Base-by-base conservation (phyloP, 2,329 filamentous ascomycete species). In the Talaromyces verruculosus region DNA sequence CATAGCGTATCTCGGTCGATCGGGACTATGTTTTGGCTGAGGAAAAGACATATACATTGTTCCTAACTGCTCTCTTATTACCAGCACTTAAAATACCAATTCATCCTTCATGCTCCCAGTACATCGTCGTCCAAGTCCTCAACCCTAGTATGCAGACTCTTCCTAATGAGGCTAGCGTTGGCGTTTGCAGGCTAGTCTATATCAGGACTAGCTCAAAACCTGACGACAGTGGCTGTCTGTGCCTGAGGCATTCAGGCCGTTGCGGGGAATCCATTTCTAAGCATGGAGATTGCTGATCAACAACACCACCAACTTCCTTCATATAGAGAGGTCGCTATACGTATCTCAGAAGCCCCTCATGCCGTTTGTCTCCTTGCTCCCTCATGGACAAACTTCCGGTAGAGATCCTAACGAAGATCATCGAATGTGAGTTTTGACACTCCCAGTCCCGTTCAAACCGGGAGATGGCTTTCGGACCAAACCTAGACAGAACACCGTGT, bases 351-450 rank as follows among this genome's bases (percentile, higher is more conserved):
- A 66, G 65, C 65, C 65, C 65, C 65, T 60, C 65, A 66, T 66
- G 65, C 43, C 53, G 60, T 60, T 61, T 49, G 60, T 35, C 60
- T 53, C 43, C 35, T 30, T 28, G 53, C 30, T 66, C 17, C 60
- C 59, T 35, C 71, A 82, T 87, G 75, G 82, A 87, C 69, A 81
- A 80, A 71, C 84, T 90, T 69, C 88, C 88, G 45, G 82, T 85
- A 75, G 88, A 90, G 79, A 84, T 90, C 68, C 74, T 89, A 65
- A 81, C 88, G 68, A 84, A 89, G 72, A 85, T 90, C 69, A 78
- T 89, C 67, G 82, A 83, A 70, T 86, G 87, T 89, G 80, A 80
- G 86, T 65, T 30, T 37, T 41, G 7, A 19, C 41, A 28, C 25
- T 13, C 25, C 5, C 35, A 43, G 41, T 28, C 43, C 47, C 39